These are phyloP conservation scores for Fusarium sulawesiense DNA, from an alignment of 2,329 filamentous ascomycete genomes.

Conservation along the genomic window DNA sequence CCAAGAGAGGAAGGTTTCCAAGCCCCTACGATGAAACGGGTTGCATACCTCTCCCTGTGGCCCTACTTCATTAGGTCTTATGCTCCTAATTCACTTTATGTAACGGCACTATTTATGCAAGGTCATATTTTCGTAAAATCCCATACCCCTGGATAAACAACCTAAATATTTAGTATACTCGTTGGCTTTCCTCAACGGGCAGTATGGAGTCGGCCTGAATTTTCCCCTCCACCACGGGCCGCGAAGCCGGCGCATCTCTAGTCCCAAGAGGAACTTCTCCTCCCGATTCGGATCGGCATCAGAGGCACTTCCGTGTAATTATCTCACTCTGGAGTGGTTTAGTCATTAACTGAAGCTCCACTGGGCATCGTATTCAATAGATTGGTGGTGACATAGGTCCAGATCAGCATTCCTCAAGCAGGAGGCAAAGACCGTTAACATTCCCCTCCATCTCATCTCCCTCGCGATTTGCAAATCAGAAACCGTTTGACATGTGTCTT, in stretches of 20 bases:
- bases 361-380: not conserved
- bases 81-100: conserved; percentile 8
- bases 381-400: not conserved
- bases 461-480: conserved; percentile 9
- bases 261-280: not conserved
- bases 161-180: not conserved
- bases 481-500: conserved; percentile 32
- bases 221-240: conserved; percentile 31
- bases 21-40: conserved; percentile 12
- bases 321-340: not conserved
- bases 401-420: conserved; percentile 27
- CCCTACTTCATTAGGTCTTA: not conserved
- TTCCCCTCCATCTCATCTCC: conserved; percentile 14
- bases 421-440: conserved; percentile 32
- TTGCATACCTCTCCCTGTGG: conserved; percentile 18
- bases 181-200: not conserved
- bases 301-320: not conserved
- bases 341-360: not conserved
- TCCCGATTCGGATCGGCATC: not conserved
- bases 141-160: not conserved
- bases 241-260: conserved; percentile 1
- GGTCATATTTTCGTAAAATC: not conserved
- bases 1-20: not conserved
- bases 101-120: conserved; percentile 17
- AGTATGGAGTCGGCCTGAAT: not conserved